A percentile compares a stretch with the other conserved stretches of the same genome.
Conservation (phyloP, 208 protist genomes). For the Phytomonas sp. region DNA sequence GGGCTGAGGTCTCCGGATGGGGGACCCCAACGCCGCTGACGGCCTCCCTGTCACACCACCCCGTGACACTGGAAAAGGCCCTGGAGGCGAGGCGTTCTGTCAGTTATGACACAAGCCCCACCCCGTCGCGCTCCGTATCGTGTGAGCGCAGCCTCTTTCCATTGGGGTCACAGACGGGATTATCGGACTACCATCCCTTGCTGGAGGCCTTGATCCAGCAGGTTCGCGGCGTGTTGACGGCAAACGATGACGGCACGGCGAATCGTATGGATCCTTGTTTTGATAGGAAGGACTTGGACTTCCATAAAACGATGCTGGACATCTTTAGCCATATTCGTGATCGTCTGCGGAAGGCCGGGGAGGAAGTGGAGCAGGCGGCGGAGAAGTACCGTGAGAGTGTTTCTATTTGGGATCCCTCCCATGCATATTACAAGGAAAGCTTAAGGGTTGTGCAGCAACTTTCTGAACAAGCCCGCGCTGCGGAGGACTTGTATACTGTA, state of each 20-base stretch:
- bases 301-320: slow-evolving; percentile 2
- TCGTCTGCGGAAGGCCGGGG: not conserved
- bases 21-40: not conserved
- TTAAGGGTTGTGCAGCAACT: not conserved
- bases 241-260: not conserved
- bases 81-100: not conserved
- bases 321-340: not conserved
- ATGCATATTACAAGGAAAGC: not conserved
- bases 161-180: not conserved
- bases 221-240: not conserved
- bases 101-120: not conserved
- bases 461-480: slow-evolving; percentile 22
- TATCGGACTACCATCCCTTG: not conserved
- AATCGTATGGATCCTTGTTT: not conserved
- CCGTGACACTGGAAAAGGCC: not conserved
- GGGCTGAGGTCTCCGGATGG: not conserved
- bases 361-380: not conserved
- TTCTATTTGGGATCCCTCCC: not conserved
- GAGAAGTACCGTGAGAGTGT: not conserved
- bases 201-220: not conserved
- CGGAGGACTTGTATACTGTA: slow-evolving; percentile 30
- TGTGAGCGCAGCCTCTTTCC: not conserved
- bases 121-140: not conserved
- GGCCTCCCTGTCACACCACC: not conserved
- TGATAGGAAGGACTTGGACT: not conserved